phyloP scores from a whole-genome alignment of 1,284 basidiomycete genomes.

The Schizopora paradoxa region DNA sequence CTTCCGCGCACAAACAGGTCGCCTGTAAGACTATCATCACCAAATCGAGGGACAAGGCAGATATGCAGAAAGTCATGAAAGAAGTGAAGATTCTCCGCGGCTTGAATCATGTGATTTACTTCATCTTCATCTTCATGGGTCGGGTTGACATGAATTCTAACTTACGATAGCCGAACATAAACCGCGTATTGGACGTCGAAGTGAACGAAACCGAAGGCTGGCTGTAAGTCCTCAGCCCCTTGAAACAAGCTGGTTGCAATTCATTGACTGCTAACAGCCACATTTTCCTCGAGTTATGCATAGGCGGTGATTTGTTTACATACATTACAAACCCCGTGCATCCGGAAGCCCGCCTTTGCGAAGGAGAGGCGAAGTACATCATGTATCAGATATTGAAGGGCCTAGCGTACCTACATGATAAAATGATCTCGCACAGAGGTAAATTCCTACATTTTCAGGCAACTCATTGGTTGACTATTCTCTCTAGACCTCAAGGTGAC shows the following conservation, averaged over 20 bases:
- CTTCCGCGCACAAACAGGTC: slow-evolving; percentile 58
- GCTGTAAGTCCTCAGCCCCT: slow-evolving; percentile 19
- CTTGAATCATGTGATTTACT: slow-evolving; percentile 56
- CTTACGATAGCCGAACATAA: slow-evolving; percentile 67
- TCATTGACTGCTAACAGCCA: slow-evolving; percentile 36
- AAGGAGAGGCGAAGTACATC: slow-evolving; percentile 80
- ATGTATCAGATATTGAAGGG: slow-evolving; percentile 76
- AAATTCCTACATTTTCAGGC: slow-evolving; percentile 13
- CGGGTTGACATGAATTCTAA: slow-evolving; percentile 1
- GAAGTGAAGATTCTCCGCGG: slow-evolving; percentile 70
- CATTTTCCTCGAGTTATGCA: slow-evolving; percentile 59
- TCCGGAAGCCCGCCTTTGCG: slow-evolving; percentile 48
- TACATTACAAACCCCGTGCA: slow-evolving; percentile 63
- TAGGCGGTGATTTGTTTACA: slow-evolving; percentile 74
- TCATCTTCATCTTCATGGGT: neutral
- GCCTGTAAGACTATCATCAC: slow-evolving; percentile 71
- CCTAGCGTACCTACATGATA: slow-evolving; percentile 69
- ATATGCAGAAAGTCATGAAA: slow-evolving; percentile 60
- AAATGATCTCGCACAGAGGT: slow-evolving; percentile 79
- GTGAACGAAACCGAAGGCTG: slow-evolving; percentile 59
- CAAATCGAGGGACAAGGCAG: slow-evolving; percentile 48
- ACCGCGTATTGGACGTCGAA: slow-evolving; percentile 66
- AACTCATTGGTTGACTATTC: slow-evolving; percentile 5
- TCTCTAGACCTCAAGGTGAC: slow-evolving; percentile 73
- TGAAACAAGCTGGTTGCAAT: neutral